Conservation (phyloP, 306 rosid species). For the Dryas alaskensis region DNA sequence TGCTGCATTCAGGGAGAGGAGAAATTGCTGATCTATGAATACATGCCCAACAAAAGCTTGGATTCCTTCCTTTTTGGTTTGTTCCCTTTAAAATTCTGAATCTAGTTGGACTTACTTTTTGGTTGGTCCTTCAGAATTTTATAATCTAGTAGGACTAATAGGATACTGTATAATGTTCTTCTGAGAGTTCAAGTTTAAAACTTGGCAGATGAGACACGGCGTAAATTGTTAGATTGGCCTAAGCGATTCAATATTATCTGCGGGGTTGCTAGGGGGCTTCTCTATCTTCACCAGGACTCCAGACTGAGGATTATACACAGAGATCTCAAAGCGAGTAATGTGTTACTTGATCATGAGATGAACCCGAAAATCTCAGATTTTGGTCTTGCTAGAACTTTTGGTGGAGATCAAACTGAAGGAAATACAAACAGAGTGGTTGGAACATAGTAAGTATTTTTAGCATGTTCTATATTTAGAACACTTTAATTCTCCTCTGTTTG, state of each 20-base stretch:
- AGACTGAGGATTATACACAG: conserved; percentile 55
- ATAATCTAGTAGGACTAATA: background rate
- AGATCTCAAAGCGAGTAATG: conserved; percentile 59
- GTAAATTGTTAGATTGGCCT: conserved; percentile 42
- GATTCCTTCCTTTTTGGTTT: conserved; percentile 61
- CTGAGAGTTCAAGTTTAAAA: background rate
- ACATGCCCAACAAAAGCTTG: conserved; percentile 61
- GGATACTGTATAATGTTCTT: background rate
- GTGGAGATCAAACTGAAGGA: conserved; percentile 52
- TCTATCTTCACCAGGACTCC: conserved; percentile 66
- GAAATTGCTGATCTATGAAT: conserved; percentile 56
- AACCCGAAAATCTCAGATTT: conserved; percentile 62
- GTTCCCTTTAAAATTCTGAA: background rate
- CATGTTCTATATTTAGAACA: background rate
- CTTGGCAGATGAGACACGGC: conserved; percentile 18
- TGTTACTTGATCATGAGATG: conserved; percentile 45
- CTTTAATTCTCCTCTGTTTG: background rate
- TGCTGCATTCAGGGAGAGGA: conserved; percentile 58
- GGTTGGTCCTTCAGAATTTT: conserved; percentile 24
- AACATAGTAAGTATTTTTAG: conserved; percentile 47
- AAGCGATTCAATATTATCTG: conserved; percentile 47
- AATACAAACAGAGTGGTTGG: conserved; percentile 61
- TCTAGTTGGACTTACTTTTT: conserved; percentile 34
- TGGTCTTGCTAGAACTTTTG: conserved; percentile 54
- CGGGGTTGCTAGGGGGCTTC: conserved; percentile 55